phyloP scores from a whole-genome alignment of 495 filamentous ascomycete genomes.

The Xylaria grammica region DNA sequence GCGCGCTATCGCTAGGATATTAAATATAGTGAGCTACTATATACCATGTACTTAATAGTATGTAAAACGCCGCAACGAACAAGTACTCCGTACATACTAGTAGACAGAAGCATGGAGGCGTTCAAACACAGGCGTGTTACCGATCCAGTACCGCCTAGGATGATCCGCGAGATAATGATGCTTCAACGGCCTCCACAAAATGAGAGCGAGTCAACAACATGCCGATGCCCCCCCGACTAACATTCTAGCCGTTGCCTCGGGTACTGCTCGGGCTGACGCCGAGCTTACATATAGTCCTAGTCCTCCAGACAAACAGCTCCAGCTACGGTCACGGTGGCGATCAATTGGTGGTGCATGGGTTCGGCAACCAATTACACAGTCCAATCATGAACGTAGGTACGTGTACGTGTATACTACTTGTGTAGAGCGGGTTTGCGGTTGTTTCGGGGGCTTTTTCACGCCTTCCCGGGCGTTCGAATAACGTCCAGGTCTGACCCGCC shows the following conservation, averaged over 20 bases:
- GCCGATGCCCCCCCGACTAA: background rate
- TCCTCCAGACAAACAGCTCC: background rate
- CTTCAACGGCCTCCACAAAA: slow-evolving; percentile 15
- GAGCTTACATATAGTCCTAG: background rate
- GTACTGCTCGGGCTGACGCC: background rate
- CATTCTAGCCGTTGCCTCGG: background rate
- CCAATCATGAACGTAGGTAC: background rate
- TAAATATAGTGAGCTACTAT: too few species aligned
- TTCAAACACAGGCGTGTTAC: background rate
- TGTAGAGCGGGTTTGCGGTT: slow-evolving; percentile 9
- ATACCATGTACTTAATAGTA: too few species aligned
- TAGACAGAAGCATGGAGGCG: background rate
- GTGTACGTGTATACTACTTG: too few species aligned
- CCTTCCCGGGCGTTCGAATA: too few species aligned
- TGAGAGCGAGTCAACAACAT: slow-evolving; percentile 6
- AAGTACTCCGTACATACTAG: too few species aligned
- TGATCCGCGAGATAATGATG: slow-evolving; percentile 14
- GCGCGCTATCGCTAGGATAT: too few species aligned
- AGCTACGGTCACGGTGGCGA: background rate
- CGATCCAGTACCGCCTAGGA: background rate
- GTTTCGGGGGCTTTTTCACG: slow-evolving; percentile 3
- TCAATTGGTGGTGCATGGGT: slow-evolving; percentile 6
- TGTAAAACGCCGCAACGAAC: slow-evolving; percentile 9
- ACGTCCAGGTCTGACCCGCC: too few species aligned
- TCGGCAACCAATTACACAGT: slow-evolving; percentile 4